A percentile compares a stretch with the other conserved stretches of the same genome.
Evolutionary conservation across 495 filamentous ascomycete genomes (phyloP).

Genomic region (Neurospora sp.): DNA sequence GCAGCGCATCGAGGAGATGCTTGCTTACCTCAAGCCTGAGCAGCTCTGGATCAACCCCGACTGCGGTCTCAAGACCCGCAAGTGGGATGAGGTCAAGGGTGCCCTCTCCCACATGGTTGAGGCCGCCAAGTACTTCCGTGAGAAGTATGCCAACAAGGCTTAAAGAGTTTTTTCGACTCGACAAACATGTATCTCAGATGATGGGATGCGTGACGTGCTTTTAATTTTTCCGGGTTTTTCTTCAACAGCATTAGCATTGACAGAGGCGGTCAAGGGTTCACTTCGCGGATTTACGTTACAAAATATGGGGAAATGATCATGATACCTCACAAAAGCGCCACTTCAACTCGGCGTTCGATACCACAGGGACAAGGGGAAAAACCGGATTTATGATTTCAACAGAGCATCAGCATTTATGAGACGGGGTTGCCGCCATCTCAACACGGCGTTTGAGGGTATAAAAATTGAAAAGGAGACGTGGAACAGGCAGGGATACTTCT

Average conservation of each 20-base stretch:
- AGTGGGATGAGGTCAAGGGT: conserved; percentile 93
- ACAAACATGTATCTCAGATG: conserved; percentile 2
- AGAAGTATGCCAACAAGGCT: conserved; percentile 58
- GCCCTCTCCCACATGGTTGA: conserved; percentile 88
- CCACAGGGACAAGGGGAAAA: conserved; percentile 16
- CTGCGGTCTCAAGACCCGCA: conserved; percentile 95
- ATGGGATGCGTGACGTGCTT: conserved; percentile 8
- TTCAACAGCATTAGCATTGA: conserved; percentile 32
- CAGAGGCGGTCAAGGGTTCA: conserved; percentile 12
- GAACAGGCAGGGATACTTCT: background rate
- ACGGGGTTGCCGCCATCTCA: conserved; percentile 24
- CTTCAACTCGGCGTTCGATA: conserved; percentile 26
- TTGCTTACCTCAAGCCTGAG: conserved; percentile 82
- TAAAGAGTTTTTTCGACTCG: conserved; percentile 9
- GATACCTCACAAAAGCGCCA: conserved; percentile 24
- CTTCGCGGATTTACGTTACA: conserved; percentile 21
- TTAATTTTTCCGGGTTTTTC: conserved; percentile 19
- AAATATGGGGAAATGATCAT: conserved; percentile 18
- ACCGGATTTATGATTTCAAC: conserved; percentile 21
- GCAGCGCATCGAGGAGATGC: conserved; percentile 94
- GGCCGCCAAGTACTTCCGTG: conserved; percentile 91
- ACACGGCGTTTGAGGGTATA: conserved; percentile 21
- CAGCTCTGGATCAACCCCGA: conserved; percentile 99
- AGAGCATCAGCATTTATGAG: conserved; percentile 19
- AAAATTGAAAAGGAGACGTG: conserved; percentile 11